Base-by-base conservation (phyloP, 768 basidiomycete species). In the Antrodiella citrinella region DNA sequence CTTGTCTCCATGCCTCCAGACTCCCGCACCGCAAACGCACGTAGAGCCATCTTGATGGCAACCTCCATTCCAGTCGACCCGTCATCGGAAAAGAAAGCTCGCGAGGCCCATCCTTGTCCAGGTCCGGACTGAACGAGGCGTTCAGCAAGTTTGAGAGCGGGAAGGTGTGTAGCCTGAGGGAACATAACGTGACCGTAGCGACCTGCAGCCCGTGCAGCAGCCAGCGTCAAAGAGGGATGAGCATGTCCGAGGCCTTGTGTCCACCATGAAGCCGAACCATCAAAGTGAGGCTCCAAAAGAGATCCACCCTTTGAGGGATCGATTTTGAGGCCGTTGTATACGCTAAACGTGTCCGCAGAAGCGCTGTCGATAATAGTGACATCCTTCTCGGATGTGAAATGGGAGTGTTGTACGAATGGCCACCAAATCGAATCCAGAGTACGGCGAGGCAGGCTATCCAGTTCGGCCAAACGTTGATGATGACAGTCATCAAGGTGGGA, bases 221-320 rank as follows among this genome's bases (percentile, higher is more conserved):
- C 91, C 40, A 94, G 72, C 0, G 89, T 83, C 12, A 96, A 74
- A 0, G 80, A 68, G 0, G 88, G 78, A 56, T 86, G 69, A 0
- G 80, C 84, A 59, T 97, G 95, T 0, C 94, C 95, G 38, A 96
- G 67, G 0, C 86, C 78, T 66, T 98, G 95, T 0, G 93, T 98
- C 92, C 95, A 98, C 95, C 95, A 97, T 10, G 92, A 95, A 0
- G 94, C 95, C 0, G 94, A 96, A 3, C 89, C 85, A 60, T 97
- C 94, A 56, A 92, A 79, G 56, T 89, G 81, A 4, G 81, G 75
- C 47, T 72, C 76, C 57, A 75, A 68, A 48, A 70, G 73, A 49
- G 66, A 80, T 44, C 55, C 22, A 47, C 62, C 50, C 1, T 61
- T 24, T 7, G 67, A 22, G 3, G 35, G 13, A 4, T 51, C n/a